These are phyloP conservation scores for Teratosphaeria destructans DNA, from an alignment of 2,329 filamentous ascomycete genomes.

Conservation along the genomic window DNA sequence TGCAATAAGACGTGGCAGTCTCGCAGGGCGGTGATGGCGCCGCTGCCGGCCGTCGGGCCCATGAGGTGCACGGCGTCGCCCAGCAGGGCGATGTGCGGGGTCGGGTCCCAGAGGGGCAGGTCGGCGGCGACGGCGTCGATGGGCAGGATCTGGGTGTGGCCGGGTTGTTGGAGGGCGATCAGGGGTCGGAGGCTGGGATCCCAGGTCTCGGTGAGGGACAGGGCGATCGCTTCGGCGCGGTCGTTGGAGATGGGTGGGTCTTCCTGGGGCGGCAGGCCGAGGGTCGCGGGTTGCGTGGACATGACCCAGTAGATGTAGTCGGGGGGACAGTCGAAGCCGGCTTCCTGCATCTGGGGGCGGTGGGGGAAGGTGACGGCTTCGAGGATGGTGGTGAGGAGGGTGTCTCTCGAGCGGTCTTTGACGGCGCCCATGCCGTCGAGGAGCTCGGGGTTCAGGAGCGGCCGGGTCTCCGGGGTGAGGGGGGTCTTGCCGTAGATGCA, in stretches of 20 bases:
- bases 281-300: not conserved
- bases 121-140: not conserved
- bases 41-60: not conserved
- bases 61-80: not conserved
- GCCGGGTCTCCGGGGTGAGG: slow-evolving; percentile 3
- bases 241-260: not conserved
- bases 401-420: not conserved
- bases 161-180: not conserved
- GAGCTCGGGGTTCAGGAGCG: not conserved
- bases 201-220: not conserved
- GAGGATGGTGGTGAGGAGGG: not conserved
- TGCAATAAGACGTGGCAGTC: not conserved
- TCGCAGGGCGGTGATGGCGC: not conserved
- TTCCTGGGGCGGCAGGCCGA: not conserved
- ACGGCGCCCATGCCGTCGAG: not conserved
- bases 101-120: not conserved
- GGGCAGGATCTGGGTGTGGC: not conserved
- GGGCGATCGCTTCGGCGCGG: not conserved
- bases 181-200: not conserved
- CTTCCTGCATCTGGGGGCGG: not conserved
- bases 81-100: not conserved
- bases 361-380: not conserved
- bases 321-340: not conserved
- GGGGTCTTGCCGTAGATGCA: slow-evolving; percentile 18
- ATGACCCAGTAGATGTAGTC: not conserved